Evolutionary conservation across 352 stramenopile species (phyloP).

Genomic region (Globisporangium carolinianum): DNA sequence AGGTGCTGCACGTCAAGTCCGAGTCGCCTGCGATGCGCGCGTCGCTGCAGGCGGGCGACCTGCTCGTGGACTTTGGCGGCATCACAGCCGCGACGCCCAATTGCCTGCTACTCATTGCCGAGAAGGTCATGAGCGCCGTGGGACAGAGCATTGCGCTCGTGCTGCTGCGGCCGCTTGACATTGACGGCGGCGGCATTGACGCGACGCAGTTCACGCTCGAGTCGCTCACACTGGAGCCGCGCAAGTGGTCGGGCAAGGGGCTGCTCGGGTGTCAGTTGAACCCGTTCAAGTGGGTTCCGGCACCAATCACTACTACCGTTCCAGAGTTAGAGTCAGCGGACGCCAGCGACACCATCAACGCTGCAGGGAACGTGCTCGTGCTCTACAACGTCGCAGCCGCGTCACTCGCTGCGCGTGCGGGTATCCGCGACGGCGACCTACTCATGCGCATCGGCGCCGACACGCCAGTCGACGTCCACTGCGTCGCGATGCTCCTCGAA

Average conservation of each 20-base stretch:
- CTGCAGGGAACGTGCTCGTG: slow-evolving; percentile 18
- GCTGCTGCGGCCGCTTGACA: slow-evolving; percentile 21
- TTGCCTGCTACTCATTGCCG: slow-evolving; percentile 41
- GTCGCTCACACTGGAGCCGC: slow-evolving; percentile 18
- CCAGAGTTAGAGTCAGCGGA: not conserved
- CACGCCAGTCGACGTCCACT: slow-evolving; percentile 7
- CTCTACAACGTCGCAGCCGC: slow-evolving; percentile 27
- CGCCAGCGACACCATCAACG: not conserved
- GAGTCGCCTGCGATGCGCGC: slow-evolving; percentile 44
- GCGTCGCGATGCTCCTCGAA: slow-evolving; percentile 16
- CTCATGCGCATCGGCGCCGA: slow-evolving; percentile 30
- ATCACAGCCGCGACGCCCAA: slow-evolving; percentile 38
- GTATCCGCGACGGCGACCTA: slow-evolving; percentile 40
- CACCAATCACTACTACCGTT: too few relatives aligned
- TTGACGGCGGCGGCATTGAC: not conserved
- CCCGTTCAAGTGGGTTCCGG: slow-evolving; percentile 40
- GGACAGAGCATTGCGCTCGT: slow-evolving; percentile 25
- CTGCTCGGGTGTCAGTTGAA: slow-evolving; percentile 55
- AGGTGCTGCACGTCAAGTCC: slow-evolving; percentile 33
- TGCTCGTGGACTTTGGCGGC: slow-evolving; percentile 45
- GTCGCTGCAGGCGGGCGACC: slow-evolving; percentile 27
- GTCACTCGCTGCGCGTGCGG: slow-evolving; percentile 24
- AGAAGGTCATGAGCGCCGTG: slow-evolving; percentile 40
- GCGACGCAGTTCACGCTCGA: not conserved
- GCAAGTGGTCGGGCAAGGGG: slow-evolving; percentile 60